Conservation (phyloP, 352 stramenopile genomes). For the Stephanocyclus meneghinianus region DNA sequence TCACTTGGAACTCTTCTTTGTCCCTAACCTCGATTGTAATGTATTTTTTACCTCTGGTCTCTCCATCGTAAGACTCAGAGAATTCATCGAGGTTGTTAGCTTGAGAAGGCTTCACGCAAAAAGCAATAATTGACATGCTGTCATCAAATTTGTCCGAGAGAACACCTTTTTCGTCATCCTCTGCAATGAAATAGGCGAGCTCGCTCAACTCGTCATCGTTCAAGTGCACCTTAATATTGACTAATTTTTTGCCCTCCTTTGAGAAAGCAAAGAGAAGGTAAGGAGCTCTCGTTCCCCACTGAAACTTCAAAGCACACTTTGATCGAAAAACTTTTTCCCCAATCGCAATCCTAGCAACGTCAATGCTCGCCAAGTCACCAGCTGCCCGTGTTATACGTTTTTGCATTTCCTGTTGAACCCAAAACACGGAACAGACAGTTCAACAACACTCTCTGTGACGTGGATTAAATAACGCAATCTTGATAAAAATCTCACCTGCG, state of each 20-base stretch:
- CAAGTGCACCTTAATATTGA: constrained; percentile 5
- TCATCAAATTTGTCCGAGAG: constrained; percentile 21
- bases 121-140: constrained; percentile 49
- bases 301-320: constrained; percentile 50
- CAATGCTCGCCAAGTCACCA: constrained; percentile 44
- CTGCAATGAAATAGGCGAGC: constrained; percentile 48
- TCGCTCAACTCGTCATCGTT: constrained; percentile 51
- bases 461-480: not conserved
- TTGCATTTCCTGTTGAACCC: not conserved
- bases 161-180: constrained; percentile 33
- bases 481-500: not conserved
- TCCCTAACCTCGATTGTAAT: constrained; percentile 61
- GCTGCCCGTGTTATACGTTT: constrained; percentile 9
- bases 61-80: constrained; percentile 31
- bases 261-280: constrained; percentile 52
- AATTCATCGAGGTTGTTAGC: constrained; percentile 43
- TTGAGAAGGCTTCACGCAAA: constrained; percentile 42
- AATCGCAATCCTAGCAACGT: constrained; percentile 56
- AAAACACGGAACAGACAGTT: not conserved
- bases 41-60: constrained; percentile 39
- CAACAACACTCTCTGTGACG: constrained; percentile 1
- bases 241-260: not conserved
- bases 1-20: constrained; percentile 48
- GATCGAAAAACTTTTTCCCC: constrained; percentile 55
- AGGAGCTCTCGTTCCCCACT: constrained; percentile 38